Percentiles rank a stretch among this genome's conserved stretches.
Evolutionary conservation across 345 rosid species (phyloP).

Genomic region (Xanthoceras sorbifolium): DNA sequence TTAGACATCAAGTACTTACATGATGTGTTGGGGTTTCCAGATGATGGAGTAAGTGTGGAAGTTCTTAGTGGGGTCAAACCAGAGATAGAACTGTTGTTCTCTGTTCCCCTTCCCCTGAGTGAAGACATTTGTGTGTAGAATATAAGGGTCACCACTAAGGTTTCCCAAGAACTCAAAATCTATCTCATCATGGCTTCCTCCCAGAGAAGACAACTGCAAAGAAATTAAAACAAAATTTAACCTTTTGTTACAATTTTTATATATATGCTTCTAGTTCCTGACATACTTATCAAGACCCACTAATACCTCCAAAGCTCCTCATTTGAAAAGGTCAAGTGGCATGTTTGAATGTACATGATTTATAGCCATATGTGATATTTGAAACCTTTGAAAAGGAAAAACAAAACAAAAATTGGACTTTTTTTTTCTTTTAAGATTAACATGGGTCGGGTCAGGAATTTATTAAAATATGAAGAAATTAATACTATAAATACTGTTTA

Average conservation of each 20-base stretch:
- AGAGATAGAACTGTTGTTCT: constrained; percentile 74
- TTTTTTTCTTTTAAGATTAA: no score
- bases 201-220: constrained; percentile 55
- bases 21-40: constrained; percentile 66
- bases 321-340: no score
- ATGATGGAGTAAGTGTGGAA: constrained; percentile 76
- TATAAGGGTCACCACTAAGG: constrained; percentile 60
- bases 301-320: neutral
- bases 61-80: constrained; percentile 68
- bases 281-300: neutral
- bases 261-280: no score
- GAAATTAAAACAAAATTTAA: neutral
- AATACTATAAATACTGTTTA: no score
- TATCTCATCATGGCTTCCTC: constrained; percentile 62
- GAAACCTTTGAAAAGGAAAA: neutral
- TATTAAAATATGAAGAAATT: no score
- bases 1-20: constrained; percentile 43
- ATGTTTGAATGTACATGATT: neutral
- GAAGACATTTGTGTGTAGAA: constrained; percentile 65
- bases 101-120: constrained; percentile 68
- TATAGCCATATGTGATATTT: neutral
- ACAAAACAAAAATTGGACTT: neutral
- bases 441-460: no score
- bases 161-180: constrained; percentile 80
- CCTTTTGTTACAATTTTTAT: neutral